phyloP scores from a whole-genome alignment of 257 asterid species.

The Gentiana straminea region DNA sequence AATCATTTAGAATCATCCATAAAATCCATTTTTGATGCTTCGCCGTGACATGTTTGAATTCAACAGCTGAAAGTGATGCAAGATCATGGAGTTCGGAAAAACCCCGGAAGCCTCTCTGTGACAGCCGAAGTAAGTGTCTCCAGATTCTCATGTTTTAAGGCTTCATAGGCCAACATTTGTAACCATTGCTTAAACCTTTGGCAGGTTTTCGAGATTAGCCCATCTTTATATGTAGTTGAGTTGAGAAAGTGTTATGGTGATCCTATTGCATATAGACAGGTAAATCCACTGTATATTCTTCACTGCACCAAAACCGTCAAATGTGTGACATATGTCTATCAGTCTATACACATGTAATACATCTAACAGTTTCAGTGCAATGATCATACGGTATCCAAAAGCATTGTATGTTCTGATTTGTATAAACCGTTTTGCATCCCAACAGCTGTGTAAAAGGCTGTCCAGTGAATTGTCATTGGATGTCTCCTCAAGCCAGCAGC shows the following conservation, averaged over 20 bases:
- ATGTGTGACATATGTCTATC: no score
- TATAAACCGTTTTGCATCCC: background rate
- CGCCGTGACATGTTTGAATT: background rate
- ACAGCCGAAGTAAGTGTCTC: conserved; percentile 62
- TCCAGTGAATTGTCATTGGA: conserved; percentile 83
- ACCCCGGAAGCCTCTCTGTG: conserved; percentile 47
- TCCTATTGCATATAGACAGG: conserved; percentile 67
- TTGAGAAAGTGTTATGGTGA: conserved; percentile 66
- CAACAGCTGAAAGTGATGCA: conserved; percentile 60
- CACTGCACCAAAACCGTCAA: background rate
- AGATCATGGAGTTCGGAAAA: conserved; percentile 39
- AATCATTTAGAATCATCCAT: background rate
- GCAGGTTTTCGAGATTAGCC: conserved; percentile 87
- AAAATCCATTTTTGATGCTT: background rate
- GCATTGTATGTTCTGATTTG: background rate
- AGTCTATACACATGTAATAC: no score
- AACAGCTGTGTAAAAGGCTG: conserved; percentile 79
- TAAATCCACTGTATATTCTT: conserved; percentile 7
- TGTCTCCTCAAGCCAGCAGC: conserved; percentile 40
- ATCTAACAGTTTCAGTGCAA: no score
- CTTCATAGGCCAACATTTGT: background rate
- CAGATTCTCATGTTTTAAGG: no score
- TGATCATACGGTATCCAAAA: background rate
- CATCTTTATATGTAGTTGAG: conserved; percentile 77
- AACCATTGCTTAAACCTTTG: background rate